Conservation (phyloP, 2,329 filamentous ascomycete species). For the Paraphoma sp. region DNA sequence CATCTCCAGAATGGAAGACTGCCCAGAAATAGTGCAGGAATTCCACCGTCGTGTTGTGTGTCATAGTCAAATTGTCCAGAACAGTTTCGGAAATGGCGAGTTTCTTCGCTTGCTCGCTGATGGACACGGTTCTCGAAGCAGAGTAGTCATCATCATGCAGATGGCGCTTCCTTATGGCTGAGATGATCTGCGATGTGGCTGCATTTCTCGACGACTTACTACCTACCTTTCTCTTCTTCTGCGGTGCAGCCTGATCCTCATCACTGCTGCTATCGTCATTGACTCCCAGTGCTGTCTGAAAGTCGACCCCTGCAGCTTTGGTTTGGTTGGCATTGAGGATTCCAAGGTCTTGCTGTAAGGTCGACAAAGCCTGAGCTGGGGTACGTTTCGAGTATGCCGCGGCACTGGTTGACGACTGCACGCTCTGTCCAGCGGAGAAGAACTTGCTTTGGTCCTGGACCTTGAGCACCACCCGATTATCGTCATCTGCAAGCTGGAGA, state of each 20-base stretch:
- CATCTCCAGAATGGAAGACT: conserved; percentile 86
- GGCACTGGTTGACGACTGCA: conserved; percentile 56
- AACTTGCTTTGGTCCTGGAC: conserved; percentile 87
- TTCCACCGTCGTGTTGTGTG: conserved; percentile 91
- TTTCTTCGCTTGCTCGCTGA: conserved; percentile 38
- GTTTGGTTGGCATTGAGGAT: conserved; percentile 45
- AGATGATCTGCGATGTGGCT: conserved; percentile 71
- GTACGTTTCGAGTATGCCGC: conserved; percentile 72
- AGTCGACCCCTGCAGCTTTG: conserved; percentile 53
- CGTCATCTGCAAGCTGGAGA: conserved; percentile 74
- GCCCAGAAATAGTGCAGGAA: conserved; percentile 98
- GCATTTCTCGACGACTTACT: conserved; percentile 70
- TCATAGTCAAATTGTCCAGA: conserved; percentile 71
- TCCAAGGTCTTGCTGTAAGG: conserved; percentile 68
- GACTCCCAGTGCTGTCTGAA: conserved; percentile 71
- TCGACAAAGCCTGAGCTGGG: conserved; percentile 70
- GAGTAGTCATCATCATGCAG: conserved; percentile 58
- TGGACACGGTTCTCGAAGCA: conserved; percentile 28
- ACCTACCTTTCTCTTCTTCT: conserved; percentile 65
- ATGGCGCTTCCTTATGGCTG: conserved; percentile 68
- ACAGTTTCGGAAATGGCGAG: conserved; percentile 51
- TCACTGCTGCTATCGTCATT: conserved; percentile 68
- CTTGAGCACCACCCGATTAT: conserved; percentile 81
- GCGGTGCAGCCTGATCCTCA: conserved; percentile 65
- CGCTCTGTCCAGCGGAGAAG: conserved; percentile 64